phyloP scores from a whole-genome alignment of 352 stramenopile species.

The Globisporangium uncinulatum region DNA sequence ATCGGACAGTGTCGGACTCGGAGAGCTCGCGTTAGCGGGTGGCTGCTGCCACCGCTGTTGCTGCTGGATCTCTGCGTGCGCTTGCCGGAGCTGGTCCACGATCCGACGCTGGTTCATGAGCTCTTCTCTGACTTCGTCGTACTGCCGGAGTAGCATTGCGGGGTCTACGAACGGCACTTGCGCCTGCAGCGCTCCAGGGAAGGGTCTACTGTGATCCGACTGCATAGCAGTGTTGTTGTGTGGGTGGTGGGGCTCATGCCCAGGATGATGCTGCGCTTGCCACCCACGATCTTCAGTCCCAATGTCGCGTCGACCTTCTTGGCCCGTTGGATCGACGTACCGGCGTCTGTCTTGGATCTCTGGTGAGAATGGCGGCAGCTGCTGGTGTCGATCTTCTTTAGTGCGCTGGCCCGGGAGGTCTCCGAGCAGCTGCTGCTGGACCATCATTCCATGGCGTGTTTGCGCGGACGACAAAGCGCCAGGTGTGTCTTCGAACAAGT shows the following conservation, averaged over 20 bases:
- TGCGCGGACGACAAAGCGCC: background rate
- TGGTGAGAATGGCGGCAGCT: no score
- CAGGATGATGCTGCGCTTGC: no score
- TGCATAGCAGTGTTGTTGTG: background rate
- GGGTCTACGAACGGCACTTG: constrained; percentile 12
- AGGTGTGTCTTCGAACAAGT: constrained; percentile 42
- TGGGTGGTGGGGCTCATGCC: no score
- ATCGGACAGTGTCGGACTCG: constrained; percentile 33
- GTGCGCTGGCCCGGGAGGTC: background rate
- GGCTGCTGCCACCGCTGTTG: constrained; percentile 29
- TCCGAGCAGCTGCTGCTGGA: no score
- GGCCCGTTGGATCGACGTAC: no score
- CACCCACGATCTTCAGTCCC: no score
- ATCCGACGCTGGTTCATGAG: constrained; percentile 41
- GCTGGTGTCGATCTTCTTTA: no score
- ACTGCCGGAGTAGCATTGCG: constrained; percentile 30
- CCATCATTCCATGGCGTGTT: no score
- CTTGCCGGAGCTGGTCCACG: constrained; percentile 42
- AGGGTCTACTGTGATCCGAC: no score
- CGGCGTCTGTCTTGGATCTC: no score
- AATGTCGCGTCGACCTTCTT: no score
- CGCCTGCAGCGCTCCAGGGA: background rate
- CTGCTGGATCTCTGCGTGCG: constrained; percentile 37
- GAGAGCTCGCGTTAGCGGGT: constrained; percentile 6
- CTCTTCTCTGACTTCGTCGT: constrained; percentile 50